Percentiles rank a stretch among this genome's conserved stretches.
phyloP scores from a whole-genome alignment of 2,329 filamentous ascomycete species.

The Aspergillus intermedius region DNA sequence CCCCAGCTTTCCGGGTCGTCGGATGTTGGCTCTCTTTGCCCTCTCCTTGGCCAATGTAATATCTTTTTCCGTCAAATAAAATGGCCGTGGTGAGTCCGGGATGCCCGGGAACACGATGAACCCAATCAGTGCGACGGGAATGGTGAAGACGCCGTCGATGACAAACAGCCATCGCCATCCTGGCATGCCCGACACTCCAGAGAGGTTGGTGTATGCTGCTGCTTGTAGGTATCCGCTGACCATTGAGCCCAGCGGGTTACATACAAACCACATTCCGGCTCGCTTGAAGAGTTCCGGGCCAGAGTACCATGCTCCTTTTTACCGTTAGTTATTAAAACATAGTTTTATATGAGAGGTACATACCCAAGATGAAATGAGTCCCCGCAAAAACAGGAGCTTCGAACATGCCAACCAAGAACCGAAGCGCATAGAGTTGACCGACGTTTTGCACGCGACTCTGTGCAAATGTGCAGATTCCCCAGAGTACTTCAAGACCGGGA shows the following conservation, averaged over 20 bases:
- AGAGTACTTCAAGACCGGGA: slow-evolving; percentile 25
- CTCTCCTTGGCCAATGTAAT: slow-evolving; percentile 33
- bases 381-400: slow-evolving; percentile 29
- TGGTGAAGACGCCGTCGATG: slow-evolving; percentile 51
- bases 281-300: slow-evolving; percentile 47
- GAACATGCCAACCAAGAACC: slow-evolving; percentile 28
- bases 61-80: slow-evolving; percentile 32
- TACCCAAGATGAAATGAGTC: slow-evolving; percentile 27
- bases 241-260: slow-evolving; percentile 49
- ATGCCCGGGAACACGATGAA: slow-evolving; percentile 44
- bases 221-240: slow-evolving; percentile 54
- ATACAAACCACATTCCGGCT: slow-evolving; percentile 49
- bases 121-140: slow-evolving; percentile 50
- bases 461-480: slow-evolving; percentile 30
- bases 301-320: slow-evolving; percentile 35
- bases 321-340: background rate
- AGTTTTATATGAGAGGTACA: background rate
- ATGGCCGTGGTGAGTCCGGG: slow-evolving; percentile 37
- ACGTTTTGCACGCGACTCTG: slow-evolving; percentile 27
- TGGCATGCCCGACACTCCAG: slow-evolving; percentile 43
- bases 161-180: slow-evolving; percentile 55
- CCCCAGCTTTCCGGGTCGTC: slow-evolving; percentile 36
- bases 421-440: slow-evolving; percentile 27
- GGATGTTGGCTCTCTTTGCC: slow-evolving; percentile 16
- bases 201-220: slow-evolving; percentile 48